Percentiles rank a stretch among this genome's conserved stretches.
Conservation (phyloP, 257 asterid genomes). For the Solanum stenotomum region DNA sequence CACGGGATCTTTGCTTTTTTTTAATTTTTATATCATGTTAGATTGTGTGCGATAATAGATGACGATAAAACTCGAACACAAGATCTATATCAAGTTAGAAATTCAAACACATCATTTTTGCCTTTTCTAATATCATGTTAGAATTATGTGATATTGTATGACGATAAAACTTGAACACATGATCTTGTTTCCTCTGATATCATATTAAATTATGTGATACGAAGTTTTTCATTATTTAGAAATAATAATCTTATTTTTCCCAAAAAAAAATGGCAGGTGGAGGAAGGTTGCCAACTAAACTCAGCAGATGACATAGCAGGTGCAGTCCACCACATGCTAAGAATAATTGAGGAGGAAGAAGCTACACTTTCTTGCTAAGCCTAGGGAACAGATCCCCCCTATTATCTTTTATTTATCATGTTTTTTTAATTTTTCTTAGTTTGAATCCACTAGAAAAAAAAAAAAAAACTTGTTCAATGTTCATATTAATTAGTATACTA, state of each 20-base stretch:
- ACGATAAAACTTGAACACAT: neutral
- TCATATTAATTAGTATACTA: constrained; percentile 5
- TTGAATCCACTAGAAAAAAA: neutral
- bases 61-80: neutral
- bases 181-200: neutral
- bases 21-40: too few relatives aligned
- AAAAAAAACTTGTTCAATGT: neutral
- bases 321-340: constrained; percentile 85
- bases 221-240: neutral
- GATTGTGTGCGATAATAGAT: neutral
- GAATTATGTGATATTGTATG: neutral
- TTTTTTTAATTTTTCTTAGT: neutral
- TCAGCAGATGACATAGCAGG: constrained; percentile 91
- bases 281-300: constrained; percentile 85
- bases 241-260: neutral
- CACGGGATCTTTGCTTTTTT: too few relatives aligned
- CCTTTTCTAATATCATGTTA: neutral
- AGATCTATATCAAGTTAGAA: too few relatives aligned
- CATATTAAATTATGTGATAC: neutral
- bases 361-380: constrained; percentile 45
- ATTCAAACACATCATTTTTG: too few relatives aligned
- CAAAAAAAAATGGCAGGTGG: constrained; percentile 45
- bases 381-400: constrained; percentile 16
- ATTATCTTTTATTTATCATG: neutral
- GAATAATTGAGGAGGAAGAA: constrained; percentile 86